Evolutionary conservation across 1,139 yeast species (phyloP), one percentile per base, ranked within the genome.

Genomic region (Saccharomyces pastorianus): DNA sequence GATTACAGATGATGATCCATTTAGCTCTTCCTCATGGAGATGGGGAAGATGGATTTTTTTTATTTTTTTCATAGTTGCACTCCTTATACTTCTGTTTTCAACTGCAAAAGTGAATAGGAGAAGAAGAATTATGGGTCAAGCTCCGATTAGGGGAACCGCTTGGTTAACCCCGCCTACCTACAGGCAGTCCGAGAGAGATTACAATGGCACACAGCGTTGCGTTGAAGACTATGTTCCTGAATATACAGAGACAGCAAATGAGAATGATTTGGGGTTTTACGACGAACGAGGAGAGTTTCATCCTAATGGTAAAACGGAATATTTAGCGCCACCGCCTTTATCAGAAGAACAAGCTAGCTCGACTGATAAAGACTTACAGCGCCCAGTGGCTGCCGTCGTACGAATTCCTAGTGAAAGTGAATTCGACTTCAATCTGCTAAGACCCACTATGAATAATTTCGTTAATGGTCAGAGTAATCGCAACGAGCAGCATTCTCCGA

Each of bases 151-250:
- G 56, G 95, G 95, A 7, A 89, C 97, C 0, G 81, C 88, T 8
- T 90, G 96, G 95, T 80, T 90, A 77, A 85, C 95, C 0, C 96
- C 96, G 3, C 96, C 96, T 0, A 77, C 86, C n/a, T 89, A 90
- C 67, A 71, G 77, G 57, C 93, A 85, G 64, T 80, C 93, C 3
- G 89, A 87, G 63, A 76, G 75, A 54, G 84, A 82, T 55, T 81
- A 84, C 61, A 76, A 76, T 49, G 77, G 69, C 52, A 56, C 68
- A 8, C 67, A 59, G 54, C 75, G 71, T 4, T 68, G 73, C 11
- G 75, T 75, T 52, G 73, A 72, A 51, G 76, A 77, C 27, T 72
- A 62, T 58, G 88, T 85, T 0, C 95, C 95, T 0, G 75, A 83
- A 6, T 85, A 85, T 59, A 78, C 88, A 0, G 86, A 77, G 13